A percentile compares a stretch with the other conserved stretches of the same genome.
phyloP scores from a whole-genome alignment of 2,329 filamentous ascomycete species.

The Pseudogymnoascus sp. region DNA sequence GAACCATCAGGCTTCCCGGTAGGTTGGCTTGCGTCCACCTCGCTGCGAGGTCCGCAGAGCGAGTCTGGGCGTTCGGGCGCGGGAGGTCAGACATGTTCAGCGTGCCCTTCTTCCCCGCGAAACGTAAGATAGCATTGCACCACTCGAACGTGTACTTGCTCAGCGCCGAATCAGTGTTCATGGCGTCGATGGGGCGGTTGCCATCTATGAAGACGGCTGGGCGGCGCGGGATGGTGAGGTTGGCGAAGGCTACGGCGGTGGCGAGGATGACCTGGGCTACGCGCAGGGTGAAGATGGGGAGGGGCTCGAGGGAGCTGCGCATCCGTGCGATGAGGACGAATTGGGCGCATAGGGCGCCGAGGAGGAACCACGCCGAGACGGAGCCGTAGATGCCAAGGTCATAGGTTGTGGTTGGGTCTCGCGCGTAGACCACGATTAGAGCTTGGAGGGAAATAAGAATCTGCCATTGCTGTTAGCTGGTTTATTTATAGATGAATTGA shows the following conservation, averaged over 20 bases:
- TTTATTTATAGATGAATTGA: not conserved
- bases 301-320: constrained; percentile 14
- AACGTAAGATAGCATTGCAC: constrained; percentile 47
- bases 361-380: constrained; percentile 40
- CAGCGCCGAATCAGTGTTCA: constrained; percentile 54
- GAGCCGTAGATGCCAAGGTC: constrained; percentile 46
- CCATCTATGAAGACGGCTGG: constrained; percentile 58
- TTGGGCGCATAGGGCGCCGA: constrained; percentile 39
- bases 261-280: constrained; percentile 39
- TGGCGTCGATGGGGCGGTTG: constrained; percentile 50
- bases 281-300: constrained; percentile 39
- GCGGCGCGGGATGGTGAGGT: constrained; percentile 55
- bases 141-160: constrained; percentile 60
- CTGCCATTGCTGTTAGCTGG: constrained; percentile 31
- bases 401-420: constrained; percentile 46
- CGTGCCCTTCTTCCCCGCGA: constrained; percentile 49
- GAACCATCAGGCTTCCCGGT: constrained; percentile 50
- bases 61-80: constrained; percentile 48
- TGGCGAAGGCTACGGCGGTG: constrained; percentile 40
- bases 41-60: constrained; percentile 42
- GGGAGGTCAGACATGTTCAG: constrained; percentile 58
- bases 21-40: constrained; percentile 44
- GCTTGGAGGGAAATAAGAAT: constrained; percentile 46
- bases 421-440: constrained; percentile 40
- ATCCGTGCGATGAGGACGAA: constrained; percentile 34